These are phyloP conservation scores for Nematocida ironsii DNA, from an alignment of 371 early-diverging fungal genomes.

Conservation along the genomic window DNA sequence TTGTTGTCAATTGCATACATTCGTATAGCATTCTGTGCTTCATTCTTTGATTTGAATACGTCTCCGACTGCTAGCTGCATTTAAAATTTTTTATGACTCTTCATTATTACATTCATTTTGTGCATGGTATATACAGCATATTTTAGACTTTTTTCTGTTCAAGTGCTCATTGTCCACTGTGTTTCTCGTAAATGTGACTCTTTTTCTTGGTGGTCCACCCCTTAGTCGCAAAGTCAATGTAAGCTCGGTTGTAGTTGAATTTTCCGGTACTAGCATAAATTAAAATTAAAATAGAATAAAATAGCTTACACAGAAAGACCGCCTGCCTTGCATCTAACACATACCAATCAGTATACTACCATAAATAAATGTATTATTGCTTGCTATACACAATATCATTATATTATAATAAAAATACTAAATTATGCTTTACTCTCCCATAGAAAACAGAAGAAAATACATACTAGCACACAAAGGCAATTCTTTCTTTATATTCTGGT, in stretches of 20 bases:
- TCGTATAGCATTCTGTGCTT: constrained; percentile 62
- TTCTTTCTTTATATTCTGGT: too few relatives aligned
- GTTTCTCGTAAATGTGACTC: constrained; percentile 67
- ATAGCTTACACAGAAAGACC: neutral
- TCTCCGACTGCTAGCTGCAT: constrained; percentile 63
- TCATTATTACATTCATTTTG: constrained; percentile 58
- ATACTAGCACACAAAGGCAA: too few relatives aligned
- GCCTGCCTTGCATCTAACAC: too few relatives aligned
- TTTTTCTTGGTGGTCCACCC: constrained; percentile 42
- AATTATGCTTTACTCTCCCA: too few relatives aligned
- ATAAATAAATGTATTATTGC: too few relatives aligned
- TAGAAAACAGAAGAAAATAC: too few relatives aligned
- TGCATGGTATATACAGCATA: constrained; percentile 68
- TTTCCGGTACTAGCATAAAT: constrained; percentile 20
- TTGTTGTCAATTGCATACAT: constrained; percentile 60
- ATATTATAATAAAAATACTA: too few relatives aligned
- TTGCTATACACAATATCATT: too few relatives aligned
- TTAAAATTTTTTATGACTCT: constrained; percentile 65
- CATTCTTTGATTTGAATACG: constrained; percentile 66
- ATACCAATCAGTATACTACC: too few relatives aligned
- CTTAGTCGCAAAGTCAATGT: constrained; percentile 31
- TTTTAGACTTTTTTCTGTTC: constrained; percentile 67
- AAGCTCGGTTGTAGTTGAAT: constrained; percentile 1
- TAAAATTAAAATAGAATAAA: constrained; percentile 28
- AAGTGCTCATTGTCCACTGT: constrained; percentile 69